These are phyloP conservation scores for Fusarium papillatum DNA, from an alignment of 2,329 filamentous ascomycete species.

Conservation along the genomic window DNA sequence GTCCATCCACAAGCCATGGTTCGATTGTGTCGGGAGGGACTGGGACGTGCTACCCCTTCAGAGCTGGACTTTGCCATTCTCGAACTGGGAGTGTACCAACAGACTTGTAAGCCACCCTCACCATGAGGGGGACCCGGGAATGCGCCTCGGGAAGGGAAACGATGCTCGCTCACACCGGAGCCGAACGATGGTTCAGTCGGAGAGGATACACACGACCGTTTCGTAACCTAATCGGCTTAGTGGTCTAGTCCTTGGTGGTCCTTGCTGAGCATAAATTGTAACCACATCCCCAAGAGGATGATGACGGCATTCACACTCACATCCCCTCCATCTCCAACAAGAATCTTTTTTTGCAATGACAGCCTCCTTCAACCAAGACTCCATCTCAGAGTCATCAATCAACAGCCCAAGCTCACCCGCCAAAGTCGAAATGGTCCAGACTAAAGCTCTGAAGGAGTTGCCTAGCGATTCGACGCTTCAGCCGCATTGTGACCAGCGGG, in stretches of 20 bases:
- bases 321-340: slow-evolving; percentile 14
- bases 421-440: slow-evolving; percentile 49
- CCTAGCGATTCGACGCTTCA: slow-evolving; percentile 31
- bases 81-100: slow-evolving; percentile 21
- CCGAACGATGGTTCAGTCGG: neutral
- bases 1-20: slow-evolving; percentile 14
- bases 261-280: slow-evolving; percentile 41
- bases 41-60: slow-evolving; percentile 13
- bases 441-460: slow-evolving; percentile 39
- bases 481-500: slow-evolving; percentile 36
- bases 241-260: slow-evolving; percentile 15
- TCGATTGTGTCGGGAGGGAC: slow-evolving; percentile 30
- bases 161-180: slow-evolving; percentile 28
- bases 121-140: neutral
- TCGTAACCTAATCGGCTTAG: slow-evolving; percentile 25
- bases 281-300: slow-evolving; percentile 34
- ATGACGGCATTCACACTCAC: slow-evolving; percentile 17
- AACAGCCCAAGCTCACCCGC: slow-evolving; percentile 47
- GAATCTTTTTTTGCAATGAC: slow-evolving; percentile 40
- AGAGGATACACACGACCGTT: neutral
- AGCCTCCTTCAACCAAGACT: slow-evolving; percentile 45
- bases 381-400: slow-evolving; percentile 50
- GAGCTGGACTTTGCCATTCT: neutral
- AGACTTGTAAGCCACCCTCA: slow-evolving; percentile 14
- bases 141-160: neutral